Percentiles rank a stretch among this genome's conserved stretches.
These are phyloP conservation scores for Gillenia trifoliata DNA, from an alignment of 306 rosid species.

Conservation along the genomic window DNA sequence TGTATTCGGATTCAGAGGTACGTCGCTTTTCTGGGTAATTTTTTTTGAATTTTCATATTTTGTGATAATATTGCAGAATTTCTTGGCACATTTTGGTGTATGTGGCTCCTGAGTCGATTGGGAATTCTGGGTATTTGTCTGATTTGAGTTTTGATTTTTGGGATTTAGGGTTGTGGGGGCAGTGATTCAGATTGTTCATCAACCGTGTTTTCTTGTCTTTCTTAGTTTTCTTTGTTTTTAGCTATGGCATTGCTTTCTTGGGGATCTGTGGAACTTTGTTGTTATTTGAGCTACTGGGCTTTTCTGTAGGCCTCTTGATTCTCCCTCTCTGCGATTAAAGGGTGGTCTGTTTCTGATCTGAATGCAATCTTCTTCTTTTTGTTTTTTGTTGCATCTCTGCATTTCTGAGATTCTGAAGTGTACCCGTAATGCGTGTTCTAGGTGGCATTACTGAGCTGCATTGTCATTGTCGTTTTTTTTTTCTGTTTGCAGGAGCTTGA, in stretches of 20 bases:
- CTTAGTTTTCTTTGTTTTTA: conserved; percentile 5
- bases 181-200: conserved; percentile 5
- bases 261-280: conserved; percentile 16
- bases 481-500: conserved; percentile 1
- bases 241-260: conserved; percentile 31
- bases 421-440: not conserved
- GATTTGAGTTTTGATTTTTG: not conserved
- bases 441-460: conserved; percentile 10
- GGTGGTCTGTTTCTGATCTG: conserved; percentile 10
- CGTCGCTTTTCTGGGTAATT: not conserved
- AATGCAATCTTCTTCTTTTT: conserved; percentile 3
- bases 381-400: not conserved
- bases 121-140: not conserved
- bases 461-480: not conserved
- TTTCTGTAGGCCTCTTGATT: conserved; percentile 1
- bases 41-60: not conserved
- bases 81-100: conserved; percentile 15
- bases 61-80: not conserved
- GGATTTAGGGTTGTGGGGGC: conserved; percentile 11
- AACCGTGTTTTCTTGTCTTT: not conserved
- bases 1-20: conserved; percentile 10
- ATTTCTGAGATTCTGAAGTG: not conserved
- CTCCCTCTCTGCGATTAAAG: not conserved
- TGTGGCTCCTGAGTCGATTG: conserved; percentile 14
- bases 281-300: not conserved